Base-by-base conservation (phyloP, 768 basidiomycete species). In the Neoboletus brunneissimus region DNA sequence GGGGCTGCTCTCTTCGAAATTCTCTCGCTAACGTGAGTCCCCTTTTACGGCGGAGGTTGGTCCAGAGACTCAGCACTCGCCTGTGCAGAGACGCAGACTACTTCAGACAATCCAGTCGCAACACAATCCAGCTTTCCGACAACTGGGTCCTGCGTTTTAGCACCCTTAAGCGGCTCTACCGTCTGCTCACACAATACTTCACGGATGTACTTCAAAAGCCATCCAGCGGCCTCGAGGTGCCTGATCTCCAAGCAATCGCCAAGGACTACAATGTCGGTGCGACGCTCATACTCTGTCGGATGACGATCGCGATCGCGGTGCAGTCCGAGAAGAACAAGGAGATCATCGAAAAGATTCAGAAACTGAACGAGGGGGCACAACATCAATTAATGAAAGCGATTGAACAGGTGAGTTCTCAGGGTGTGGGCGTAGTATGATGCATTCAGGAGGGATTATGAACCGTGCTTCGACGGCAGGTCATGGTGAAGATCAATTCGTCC, bases 321-420 rank as follows among this genome's bases (percentile, higher is more conserved):
- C 92, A 95, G 72, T 94, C 90, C 66, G 88, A 90, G 69, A 83
- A 83, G 70, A 95, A 95, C 66, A 85, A 92, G 75, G 83, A 87
- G 59, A 88, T 95, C 61, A 94, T 98, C 58, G 86, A 85, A 68
- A 89, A 85, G 73, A 98, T 98, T 35, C 94, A 95, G 65, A 80
- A 82, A 2, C 72, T 97, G 59, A 87, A 83, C 57, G 89, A 96
- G 71, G 79, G 75, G 18, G 87, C 94, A 66, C 94, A 97, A 74
- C 90, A 93, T 68, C 79, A 85, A 66, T 75, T 97, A 51, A 98
- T 97, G 95, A 88, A 83, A 72, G 89, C 91, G 40, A 96, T 97
- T 56, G 94, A 97, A 72, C 89, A 91, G 79, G 94, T 91, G 56
- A 51, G 81, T 70, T 37, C 29, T 53, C 57, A 20, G 44, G n/a